A percentile compares a stretch with the other conserved stretches of the same genome.
Conservation (phyloP, 495 filamentous ascomycete species). For the Platismatia glauca region DNA sequence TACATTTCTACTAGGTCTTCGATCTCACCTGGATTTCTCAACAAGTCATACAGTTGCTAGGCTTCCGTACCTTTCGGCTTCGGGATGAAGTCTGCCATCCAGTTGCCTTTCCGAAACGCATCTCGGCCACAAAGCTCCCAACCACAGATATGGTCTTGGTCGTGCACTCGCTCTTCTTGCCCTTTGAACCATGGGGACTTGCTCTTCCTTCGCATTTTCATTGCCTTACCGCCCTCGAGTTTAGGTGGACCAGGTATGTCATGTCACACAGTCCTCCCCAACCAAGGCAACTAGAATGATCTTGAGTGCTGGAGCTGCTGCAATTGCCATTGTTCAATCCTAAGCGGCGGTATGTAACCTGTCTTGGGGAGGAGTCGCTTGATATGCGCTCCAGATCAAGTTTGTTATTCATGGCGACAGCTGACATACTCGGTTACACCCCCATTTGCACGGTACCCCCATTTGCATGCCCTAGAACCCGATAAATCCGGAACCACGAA, state of each 20-base stretch:
- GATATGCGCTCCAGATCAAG: too few relatives aligned
- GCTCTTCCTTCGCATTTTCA: too few relatives aligned
- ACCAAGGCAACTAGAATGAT: neutral
- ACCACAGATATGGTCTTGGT: conserved; percentile 20
- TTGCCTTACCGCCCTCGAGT: too few relatives aligned
- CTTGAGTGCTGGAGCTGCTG: neutral
- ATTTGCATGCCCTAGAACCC: too few relatives aligned
- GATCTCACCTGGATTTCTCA: conserved; percentile 17
- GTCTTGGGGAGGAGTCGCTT: too few relatives aligned
- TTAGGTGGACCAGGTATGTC: too few relatives aligned
- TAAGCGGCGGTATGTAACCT: neutral
- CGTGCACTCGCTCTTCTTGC: too few relatives aligned
- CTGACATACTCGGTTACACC: too few relatives aligned
- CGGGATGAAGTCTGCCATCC: conserved; percentile 44
- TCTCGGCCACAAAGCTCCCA: conserved; percentile 42
- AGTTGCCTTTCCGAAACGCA: conserved; percentile 39
- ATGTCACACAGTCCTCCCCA: neutral
- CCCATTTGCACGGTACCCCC: too few relatives aligned
- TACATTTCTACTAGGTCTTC: neutral
- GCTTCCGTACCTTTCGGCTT: conserved; percentile 40
- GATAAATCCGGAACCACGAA: too few relatives aligned
- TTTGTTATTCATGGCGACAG: neutral
- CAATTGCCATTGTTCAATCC: neutral
- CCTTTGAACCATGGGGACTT: too few relatives aligned
- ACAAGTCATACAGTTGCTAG: conserved; percentile 43